These are phyloP conservation scores for Arxiozyma slooffiae DNA, from an alignment of 1,139 yeast species.

Conservation along the genomic window DNA sequence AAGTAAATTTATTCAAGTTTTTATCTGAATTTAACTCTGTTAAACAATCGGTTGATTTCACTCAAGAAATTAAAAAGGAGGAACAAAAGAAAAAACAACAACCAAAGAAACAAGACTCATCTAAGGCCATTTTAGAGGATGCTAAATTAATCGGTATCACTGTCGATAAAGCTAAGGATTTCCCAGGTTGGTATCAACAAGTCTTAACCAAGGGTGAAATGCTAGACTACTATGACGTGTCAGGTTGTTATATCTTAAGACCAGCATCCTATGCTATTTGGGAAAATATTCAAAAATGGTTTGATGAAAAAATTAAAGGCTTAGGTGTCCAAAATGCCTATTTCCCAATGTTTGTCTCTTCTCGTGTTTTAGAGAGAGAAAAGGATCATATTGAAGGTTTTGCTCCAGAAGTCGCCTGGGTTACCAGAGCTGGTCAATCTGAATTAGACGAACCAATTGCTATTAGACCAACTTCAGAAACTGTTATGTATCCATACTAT, in stretches of 20 bases:
- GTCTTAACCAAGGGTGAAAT: constrained; percentile 92
- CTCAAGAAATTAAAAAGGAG: constrained; percentile 29
- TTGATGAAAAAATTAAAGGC: constrained; percentile 67
- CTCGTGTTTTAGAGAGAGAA: constrained; percentile 87
- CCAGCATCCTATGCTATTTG: constrained; percentile 92
- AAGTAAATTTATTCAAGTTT: constrained; percentile 46
- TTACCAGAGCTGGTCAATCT: constrained; percentile 86
- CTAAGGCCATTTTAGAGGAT: constrained; percentile 55
- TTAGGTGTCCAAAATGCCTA: constrained; percentile 91
- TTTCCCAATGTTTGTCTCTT: constrained; percentile 97
- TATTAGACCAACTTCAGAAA: constrained; percentile 97
- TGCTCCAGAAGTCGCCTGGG: constrained; percentile 99
- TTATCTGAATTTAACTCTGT: constrained; percentile 37
- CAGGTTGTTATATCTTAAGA: constrained; percentile 96
- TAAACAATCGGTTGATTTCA: constrained; percentile 54
- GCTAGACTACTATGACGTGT: constrained; percentile 96
- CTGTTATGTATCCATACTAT: constrained; percentile 99
- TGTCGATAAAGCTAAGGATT: constrained; percentile 82
- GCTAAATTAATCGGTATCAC: constrained; percentile 95
- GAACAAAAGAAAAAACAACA: constrained; percentile 18
- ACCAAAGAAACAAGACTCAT: constrained; percentile 15
- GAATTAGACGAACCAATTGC: constrained; percentile 98
- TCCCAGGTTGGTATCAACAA: constrained; percentile 96
- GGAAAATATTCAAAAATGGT: constrained; percentile 89
- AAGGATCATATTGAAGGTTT: constrained; percentile 98